phyloP scores from a whole-genome alignment of 352 stramenopile species.

The Phytophthora ohioensis region DNA sequence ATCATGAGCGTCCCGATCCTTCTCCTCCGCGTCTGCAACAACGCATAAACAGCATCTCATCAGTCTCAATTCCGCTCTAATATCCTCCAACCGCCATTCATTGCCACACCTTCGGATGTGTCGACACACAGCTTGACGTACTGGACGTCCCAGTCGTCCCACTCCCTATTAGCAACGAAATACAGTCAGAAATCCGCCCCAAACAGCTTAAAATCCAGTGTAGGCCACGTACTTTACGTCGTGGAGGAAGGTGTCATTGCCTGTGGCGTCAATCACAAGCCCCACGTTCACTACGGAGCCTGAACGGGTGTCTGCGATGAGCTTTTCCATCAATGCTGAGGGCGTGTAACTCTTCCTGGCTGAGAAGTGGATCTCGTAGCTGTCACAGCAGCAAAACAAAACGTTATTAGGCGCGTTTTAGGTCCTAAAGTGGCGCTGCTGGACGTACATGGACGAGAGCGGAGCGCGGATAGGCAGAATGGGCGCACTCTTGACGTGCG shows the following conservation, averaged over 20 bases:
- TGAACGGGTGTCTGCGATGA: conserved; percentile 68
- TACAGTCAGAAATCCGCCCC: background rate
- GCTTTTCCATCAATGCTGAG: conserved; percentile 83
- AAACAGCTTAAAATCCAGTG: conserved; percentile 5
- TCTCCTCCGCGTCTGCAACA: conserved; percentile 40
- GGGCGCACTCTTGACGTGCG: conserved; percentile 56
- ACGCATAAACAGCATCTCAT: conserved; percentile 5
- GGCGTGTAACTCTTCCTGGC: conserved; percentile 67
- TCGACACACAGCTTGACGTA: conserved; percentile 74
- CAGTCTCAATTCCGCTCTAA: background rate
- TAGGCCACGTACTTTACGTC: conserved; percentile 70
- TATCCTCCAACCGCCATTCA: background rate
- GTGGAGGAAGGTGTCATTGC: conserved; percentile 74
- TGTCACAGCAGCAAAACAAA: conserved; percentile 25
- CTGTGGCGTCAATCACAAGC: conserved; percentile 82
- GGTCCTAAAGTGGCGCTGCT: background rate
- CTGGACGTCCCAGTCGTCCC: conserved; percentile 89
- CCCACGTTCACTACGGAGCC: conserved; percentile 76
- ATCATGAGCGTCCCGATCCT: conserved; percentile 49
- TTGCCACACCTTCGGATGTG: conserved; percentile 46
- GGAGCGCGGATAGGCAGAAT: conserved; percentile 84
- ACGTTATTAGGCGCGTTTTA: background rate
- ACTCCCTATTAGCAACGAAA: conserved; percentile 62
- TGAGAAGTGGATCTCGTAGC: conserved; percentile 87
- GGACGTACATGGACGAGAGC: conserved; percentile 77